phyloP scores from a whole-genome alignment of 2,329 filamentous ascomycete genomes.

The Talaromyces sp. region DNA sequence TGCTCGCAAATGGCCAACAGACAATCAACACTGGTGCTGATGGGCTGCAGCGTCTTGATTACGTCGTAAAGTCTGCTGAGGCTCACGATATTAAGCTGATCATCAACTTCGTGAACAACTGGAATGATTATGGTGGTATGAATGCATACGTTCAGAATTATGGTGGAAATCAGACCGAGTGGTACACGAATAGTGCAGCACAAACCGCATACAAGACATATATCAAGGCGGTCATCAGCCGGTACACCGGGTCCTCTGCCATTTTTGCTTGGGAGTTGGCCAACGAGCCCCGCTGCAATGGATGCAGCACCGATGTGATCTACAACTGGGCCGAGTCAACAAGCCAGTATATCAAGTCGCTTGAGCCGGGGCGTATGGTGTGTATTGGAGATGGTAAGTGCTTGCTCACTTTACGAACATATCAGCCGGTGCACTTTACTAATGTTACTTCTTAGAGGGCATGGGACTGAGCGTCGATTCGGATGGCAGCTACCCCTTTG shows the following conservation, averaged over 20 bases:
- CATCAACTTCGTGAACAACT: slow-evolving; percentile 61
- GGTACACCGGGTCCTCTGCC: slow-evolving; percentile 58
- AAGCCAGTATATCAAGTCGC: slow-evolving; percentile 61
- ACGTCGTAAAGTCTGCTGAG: slow-evolving; percentile 60
- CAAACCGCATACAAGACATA: slow-evolving; percentile 62
- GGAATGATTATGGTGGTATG: slow-evolving; percentile 66
- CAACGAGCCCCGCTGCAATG: slow-evolving; percentile 64
- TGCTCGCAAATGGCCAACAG: slow-evolving; percentile 33
- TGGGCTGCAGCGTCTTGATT: slow-evolving; percentile 63
- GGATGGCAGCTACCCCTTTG: slow-evolving; percentile 54
- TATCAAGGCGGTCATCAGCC: slow-evolving; percentile 57
- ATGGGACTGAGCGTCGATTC: slow-evolving; percentile 48
- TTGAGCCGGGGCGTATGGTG: slow-evolving; percentile 61
- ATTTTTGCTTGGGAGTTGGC: slow-evolving; percentile 67
- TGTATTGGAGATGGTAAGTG: slow-evolving; percentile 54
- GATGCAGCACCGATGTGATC: slow-evolving; percentile 57
- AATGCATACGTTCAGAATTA: slow-evolving; percentile 56
- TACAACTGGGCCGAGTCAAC: slow-evolving; percentile 59
- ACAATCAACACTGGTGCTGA: slow-evolving; percentile 63
- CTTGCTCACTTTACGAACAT: not conserved
- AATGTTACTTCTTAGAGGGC: slow-evolving; percentile 46
- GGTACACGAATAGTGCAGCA: slow-evolving; percentile 56
- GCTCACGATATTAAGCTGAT: slow-evolving; percentile 61
- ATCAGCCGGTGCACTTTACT: not conserved
- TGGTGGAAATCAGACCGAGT: slow-evolving; percentile 51